Evolutionary conservation across 2,329 filamentous ascomycete species (phyloP), one percentile per base, ranked within the genome.

Genomic region (Albifimbria verrucaria): DNA sequence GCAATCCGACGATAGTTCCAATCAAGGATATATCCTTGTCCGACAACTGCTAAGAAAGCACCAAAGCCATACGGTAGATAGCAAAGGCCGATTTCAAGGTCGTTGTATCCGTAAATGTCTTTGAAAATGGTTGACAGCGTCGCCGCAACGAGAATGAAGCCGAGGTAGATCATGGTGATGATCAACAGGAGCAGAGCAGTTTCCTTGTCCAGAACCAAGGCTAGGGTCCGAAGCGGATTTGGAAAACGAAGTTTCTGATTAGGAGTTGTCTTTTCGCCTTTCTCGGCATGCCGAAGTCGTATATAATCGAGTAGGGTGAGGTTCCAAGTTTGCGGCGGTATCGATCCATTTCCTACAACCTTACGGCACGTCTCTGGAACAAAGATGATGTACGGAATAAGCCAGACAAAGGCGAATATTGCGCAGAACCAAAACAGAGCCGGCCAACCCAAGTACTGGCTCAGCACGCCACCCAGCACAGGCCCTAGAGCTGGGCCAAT

Each of bases 401-500:
- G 66, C 66, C 80, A 81, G 1, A 70, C 67, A 3, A 67, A 66
- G 18, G 75, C 70, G 32, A 80, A 68, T 36, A 89, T 85, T 36
- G 80, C 75, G 52, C 86, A 75, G 61, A 88, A 87, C 85, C 85
- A 89, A 60, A 89, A 89, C 52, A 88, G 82, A 51, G 80, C 76
- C n/a, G 80, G 72, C 86, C 86, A 90, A 9, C 83, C 84, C 0
- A 87, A 74, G 55, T 80, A 87, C 57, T 87, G 74, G 18, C 78
- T 77, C 18, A 90, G 67, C 1, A 89, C 57, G 1, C 86, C 87
- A 15, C 87, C 86, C 3, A 89, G 71, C 1, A 87, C 77, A 0
- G 87, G 85, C 0, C 82, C 78, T 4, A 83, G 52, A 1, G 80
- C 70, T 3, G 79, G 78, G 0, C 78, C 79, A 25, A 88, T 62